Conservation (phyloP, 2,329 filamentous ascomycete genomes). For the Phaeoacremonium minimum region DNA sequence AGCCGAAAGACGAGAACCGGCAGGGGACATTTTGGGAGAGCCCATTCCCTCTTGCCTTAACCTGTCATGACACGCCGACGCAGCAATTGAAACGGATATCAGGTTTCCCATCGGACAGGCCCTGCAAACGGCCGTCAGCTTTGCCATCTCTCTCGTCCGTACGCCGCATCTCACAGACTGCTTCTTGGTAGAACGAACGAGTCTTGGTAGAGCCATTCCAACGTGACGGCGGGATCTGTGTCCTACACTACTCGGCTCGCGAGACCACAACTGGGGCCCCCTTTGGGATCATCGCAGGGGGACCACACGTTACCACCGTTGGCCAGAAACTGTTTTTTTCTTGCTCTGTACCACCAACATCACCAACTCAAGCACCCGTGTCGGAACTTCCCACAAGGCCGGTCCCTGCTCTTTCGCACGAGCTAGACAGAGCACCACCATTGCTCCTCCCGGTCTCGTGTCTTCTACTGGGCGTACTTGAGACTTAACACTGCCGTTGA, state of each 20-base stretch:
- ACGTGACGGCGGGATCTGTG: slow-evolving; percentile 32
- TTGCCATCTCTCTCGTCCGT: slow-evolving; percentile 6
- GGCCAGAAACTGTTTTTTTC: slow-evolving; percentile 8
- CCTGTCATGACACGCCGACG: background rate
- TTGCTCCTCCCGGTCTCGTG: slow-evolving; percentile 2
- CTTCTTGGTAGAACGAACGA: slow-evolving; percentile 23
- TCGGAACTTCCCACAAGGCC: slow-evolving; percentile 20
- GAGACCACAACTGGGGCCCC: slow-evolving; percentile 15
- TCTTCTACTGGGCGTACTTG: background rate
- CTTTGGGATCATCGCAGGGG: background rate
- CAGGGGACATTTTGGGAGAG: slow-evolving; percentile 2
- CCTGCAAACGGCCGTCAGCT: slow-evolving; percentile 5
- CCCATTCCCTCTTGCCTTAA: background rate
- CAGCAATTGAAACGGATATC: background rate
- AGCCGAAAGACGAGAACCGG: slow-evolving; percentile 3
- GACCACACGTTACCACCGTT: background rate
- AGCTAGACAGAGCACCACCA: slow-evolving; percentile 5
- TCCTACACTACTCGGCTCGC: slow-evolving; percentile 31
- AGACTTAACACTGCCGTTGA: background rate
- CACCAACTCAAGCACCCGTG: slow-evolving; percentile 18
- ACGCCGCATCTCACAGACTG: slow-evolving; percentile 16
- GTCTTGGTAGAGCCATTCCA: slow-evolving; percentile 23
- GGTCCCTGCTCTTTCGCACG: slow-evolving; percentile 16
- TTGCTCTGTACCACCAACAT: slow-evolving; percentile 19
- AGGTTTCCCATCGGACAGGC: slow-evolving; percentile 2